Conservation (phyloP, 345 rosid species). For the Schrenkiella parvula region DNA sequence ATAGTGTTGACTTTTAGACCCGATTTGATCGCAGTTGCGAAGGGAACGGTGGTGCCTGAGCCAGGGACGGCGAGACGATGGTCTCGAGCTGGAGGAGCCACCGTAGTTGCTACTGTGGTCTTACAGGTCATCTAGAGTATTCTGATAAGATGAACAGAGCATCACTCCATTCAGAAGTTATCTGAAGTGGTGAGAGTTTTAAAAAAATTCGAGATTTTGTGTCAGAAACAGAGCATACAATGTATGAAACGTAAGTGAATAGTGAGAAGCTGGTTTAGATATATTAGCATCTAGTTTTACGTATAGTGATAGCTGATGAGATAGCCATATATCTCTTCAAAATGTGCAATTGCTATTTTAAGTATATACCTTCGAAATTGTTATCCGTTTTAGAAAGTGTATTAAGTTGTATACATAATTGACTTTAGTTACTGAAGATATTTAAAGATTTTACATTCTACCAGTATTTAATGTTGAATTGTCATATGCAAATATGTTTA, state of each 20-base stretch:
- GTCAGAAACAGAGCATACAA: background rate
- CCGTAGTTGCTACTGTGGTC: conserved; percentile 7
- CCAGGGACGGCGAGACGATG: conserved; percentile 12
- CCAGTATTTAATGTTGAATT: background rate
- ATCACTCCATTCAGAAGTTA: background rate
- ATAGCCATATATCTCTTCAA: background rate
- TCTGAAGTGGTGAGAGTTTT: background rate
- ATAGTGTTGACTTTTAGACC: conserved; percentile 6
- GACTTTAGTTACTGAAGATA: background rate
- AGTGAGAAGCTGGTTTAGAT: background rate
- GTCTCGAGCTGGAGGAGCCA: conserved; percentile 14
- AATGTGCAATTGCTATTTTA: background rate
- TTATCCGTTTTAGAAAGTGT: background rate
- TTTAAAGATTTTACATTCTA: background rate
- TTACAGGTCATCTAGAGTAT: conserved; percentile 11
- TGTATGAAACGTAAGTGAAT: background rate
- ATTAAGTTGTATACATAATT: background rate
- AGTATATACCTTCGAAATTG: background rate
- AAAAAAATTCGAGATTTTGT: background rate
- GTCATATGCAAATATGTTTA: background rate
- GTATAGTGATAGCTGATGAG: background rate
- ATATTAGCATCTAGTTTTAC: background rate
- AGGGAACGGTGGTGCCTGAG: background rate
- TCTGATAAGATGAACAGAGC: background rate
- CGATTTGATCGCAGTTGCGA: background rate